Conservation (phyloP, 2,329 filamentous ascomycete genomes). For the Allantophomopsis lycopodina region DNA sequence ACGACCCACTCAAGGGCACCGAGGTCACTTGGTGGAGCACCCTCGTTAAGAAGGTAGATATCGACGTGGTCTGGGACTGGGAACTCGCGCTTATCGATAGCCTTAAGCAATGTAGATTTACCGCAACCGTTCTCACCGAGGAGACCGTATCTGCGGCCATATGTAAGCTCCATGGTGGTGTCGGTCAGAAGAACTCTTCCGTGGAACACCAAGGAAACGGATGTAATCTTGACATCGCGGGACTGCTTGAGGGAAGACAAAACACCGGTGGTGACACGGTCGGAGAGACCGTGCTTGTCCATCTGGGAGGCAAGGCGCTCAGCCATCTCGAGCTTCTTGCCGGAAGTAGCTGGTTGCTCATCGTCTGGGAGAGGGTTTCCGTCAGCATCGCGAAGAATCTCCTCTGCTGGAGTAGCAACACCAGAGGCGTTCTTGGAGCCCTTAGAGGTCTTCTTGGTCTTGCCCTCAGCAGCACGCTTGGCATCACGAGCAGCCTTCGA, state of each 20-base stretch:
- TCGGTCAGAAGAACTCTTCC: constrained; percentile 92
- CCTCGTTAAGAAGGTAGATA: constrained; percentile 96
- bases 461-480: constrained; percentile 59
- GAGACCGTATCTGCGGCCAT: constrained; percentile 84
- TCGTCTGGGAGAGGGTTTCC: constrained; percentile 35
- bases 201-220: constrained; percentile 89
- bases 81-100: constrained; percentile 85
- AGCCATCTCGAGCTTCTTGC: constrained; percentile 64
- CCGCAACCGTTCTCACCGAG: constrained; percentile 98
- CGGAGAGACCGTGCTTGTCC: constrained; percentile 91
- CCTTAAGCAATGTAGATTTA: constrained; percentile 95
- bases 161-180: constrained; percentile 83
- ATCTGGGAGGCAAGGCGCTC: constrained; percentile 84
- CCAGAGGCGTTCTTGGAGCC: constrained; percentile 52
- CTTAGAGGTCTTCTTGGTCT: constrained; percentile 67
- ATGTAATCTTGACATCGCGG: constrained; percentile 95
- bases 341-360: constrained; percentile 55
- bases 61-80: constrained; percentile 94
- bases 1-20: constrained; percentile 98
- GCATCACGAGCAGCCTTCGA: constrained; percentile 61
- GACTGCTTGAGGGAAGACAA: constrained; percentile 71
- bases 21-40: constrained; percentile 75
- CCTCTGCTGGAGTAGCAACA: constrained; percentile 59
- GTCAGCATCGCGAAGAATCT: constrained; percentile 49
- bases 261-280: constrained; percentile 96